Conservation (phyloP, 768 basidiomycete species). For the Heimioporus sp. region DNA sequence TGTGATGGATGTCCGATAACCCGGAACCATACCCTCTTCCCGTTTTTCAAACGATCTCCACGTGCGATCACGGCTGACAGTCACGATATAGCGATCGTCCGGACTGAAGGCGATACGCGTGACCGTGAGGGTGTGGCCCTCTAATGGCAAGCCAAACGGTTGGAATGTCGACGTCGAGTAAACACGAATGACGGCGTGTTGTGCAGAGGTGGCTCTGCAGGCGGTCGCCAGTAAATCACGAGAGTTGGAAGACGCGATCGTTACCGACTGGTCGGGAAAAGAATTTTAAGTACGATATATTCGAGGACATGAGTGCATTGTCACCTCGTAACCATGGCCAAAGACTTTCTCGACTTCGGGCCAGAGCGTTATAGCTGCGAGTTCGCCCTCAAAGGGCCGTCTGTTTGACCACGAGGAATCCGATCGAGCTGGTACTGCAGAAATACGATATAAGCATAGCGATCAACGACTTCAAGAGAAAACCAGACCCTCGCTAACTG, state of each 20-base stretch:
- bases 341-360: constrained; percentile 96
- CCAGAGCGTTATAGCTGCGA: constrained; percentile 88
- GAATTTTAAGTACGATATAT: background rate
- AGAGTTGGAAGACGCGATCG: constrained; percentile 71
- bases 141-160: constrained; percentile 66
- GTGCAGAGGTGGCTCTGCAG: constrained; percentile 82
- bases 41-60: constrained; percentile 78
- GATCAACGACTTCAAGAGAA: background rate
- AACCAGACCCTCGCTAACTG: constrained; percentile 60
- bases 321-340: constrained; percentile 95
- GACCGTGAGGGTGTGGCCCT: constrained; percentile 86
- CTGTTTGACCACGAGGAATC: constrained; percentile 21
- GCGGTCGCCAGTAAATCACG: constrained; percentile 78
- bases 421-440: constrained; percentile 15
- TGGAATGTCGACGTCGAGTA: constrained; percentile 74
- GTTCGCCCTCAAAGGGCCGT: constrained; percentile 87
- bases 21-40: constrained; percentile 35
- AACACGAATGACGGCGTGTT: constrained; percentile 87
- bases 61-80: constrained; percentile 88
- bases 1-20: background rate
- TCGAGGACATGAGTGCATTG: background rate
- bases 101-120: constrained; percentile 90
- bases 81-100: constrained; percentile 73
- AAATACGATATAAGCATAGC: background rate
- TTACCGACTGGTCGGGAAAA: constrained; percentile 58